Evolutionary conservation across 2,329 filamentous ascomycete genomes (phyloP).

Genomic region (Chaetomium globosum): DNA sequence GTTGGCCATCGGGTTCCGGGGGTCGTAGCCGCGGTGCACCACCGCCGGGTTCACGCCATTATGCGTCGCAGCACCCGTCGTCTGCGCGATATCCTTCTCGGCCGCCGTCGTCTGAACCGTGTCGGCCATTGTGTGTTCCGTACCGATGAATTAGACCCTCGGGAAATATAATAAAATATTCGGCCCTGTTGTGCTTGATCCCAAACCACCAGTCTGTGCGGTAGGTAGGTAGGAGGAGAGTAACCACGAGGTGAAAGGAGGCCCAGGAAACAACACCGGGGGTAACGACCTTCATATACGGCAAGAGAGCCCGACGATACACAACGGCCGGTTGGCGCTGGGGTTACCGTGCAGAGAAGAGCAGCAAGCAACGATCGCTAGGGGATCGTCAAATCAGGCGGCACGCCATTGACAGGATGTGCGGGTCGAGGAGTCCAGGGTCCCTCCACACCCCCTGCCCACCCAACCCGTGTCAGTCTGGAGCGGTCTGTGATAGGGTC

Average conservation of each 20-base stretch:
- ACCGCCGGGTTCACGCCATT: conserved; percentile 33
- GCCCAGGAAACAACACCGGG: conserved; percentile 9
- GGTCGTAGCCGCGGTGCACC: conserved; percentile 42
- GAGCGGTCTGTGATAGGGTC: conserved; percentile 26
- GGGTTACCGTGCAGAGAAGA: conserved; percentile 15
- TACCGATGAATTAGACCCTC: background rate
- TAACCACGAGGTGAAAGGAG: background rate
- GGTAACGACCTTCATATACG: conserved; percentile 25
- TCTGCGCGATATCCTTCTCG: conserved; percentile 33
- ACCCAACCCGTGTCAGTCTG: conserved; percentile 15
- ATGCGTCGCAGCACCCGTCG: conserved; percentile 26
- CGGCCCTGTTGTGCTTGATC: conserved; percentile 1
- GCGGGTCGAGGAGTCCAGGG: conserved; percentile 20
- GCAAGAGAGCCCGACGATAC: background rate
- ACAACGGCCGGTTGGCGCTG: conserved; percentile 20
- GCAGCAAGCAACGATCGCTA: conserved; percentile 22
- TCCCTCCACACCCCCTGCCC: conserved; percentile 4
- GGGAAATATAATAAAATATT: background rate
- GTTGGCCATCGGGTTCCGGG: conserved; percentile 46
- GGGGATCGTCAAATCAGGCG: conserved; percentile 27
- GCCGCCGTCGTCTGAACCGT: conserved; percentile 9
- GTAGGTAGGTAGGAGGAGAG: background rate
- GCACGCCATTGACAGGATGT: conserved; percentile 2
- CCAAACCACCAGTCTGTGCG: background rate
- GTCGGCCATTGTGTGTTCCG: conserved; percentile 29